Evolutionary conservation across 345 rosid species (phyloP).

Genomic region (Angophora floribunda): DNA sequence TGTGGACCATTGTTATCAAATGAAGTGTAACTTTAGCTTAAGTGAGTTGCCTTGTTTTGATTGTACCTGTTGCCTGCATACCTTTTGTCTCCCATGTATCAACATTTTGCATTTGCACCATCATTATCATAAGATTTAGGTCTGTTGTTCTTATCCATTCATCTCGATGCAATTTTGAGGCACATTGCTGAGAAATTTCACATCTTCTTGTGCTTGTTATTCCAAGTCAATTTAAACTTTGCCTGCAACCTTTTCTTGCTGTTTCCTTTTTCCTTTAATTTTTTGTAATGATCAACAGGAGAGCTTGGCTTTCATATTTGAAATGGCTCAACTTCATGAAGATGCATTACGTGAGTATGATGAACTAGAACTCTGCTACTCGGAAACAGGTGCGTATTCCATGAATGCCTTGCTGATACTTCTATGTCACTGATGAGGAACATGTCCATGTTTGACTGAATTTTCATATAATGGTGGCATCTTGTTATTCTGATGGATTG

Average conservation of each 20-base stretch:
- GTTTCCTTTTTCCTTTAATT: neutral
- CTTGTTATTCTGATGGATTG: neutral
- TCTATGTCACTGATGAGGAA: neutral
- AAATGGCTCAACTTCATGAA: conserved; percentile 93
- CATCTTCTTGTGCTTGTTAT: neutral
- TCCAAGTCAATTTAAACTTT: neutral
- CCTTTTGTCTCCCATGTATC: neutral
- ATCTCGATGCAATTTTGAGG: neutral
- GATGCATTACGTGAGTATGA: conserved; percentile 97
- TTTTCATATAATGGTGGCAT: neutral
- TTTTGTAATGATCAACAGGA: conserved; percentile 44
- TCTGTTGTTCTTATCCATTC: neutral
- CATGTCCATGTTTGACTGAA: neutral
- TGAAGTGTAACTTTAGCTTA: neutral
- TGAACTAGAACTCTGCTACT: conserved; percentile 88
- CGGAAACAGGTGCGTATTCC: conserved; percentile 66
- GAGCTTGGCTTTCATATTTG: conserved; percentile 98
- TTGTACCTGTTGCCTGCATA: neutral
- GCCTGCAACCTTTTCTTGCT: neutral
- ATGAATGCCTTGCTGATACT: neutral
- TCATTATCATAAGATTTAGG: neutral
- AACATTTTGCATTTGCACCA: neutral
- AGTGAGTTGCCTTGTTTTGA: neutral
- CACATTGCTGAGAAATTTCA: neutral
- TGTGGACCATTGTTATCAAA: neutral